These are phyloP conservation scores for Cicer chorassanicum DNA, from an alignment of 306 rosid genomes.

Conservation along the genomic window DNA sequence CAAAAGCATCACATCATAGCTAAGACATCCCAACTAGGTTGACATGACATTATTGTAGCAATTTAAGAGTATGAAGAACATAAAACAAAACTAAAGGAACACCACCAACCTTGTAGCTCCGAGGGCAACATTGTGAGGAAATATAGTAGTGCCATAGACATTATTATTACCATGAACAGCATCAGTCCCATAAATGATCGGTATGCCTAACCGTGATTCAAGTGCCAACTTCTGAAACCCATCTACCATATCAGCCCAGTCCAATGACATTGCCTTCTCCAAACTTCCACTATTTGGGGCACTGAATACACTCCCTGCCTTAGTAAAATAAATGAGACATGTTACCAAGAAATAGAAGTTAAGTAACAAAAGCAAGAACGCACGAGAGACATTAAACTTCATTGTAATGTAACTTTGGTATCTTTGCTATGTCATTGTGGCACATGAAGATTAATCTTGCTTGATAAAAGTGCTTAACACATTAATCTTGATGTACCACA, in stretches of 20 bases:
- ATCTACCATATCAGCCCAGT: constrained; percentile 80
- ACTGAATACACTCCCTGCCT: constrained; percentile 67
- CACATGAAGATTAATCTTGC: no score
- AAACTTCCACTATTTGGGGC: constrained; percentile 64
- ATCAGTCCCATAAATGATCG: constrained; percentile 71
- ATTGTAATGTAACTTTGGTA: no score
- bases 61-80: not conserved
- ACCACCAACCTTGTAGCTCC: constrained; percentile 45
- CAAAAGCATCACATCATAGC: no score
- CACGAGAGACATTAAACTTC: no score
- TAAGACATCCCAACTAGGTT: no score
- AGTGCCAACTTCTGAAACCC: constrained; percentile 65
- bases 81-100: not conserved
- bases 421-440: no score
- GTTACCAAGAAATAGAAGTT: not conserved
- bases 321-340: not conserved
- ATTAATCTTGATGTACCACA: no score
- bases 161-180: constrained; percentile 81
- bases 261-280: constrained; percentile 58
- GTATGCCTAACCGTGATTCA: constrained; percentile 68
- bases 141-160: constrained; percentile 73
- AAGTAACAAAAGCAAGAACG: not conserved
- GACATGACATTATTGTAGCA: not conserved
- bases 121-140: constrained; percentile 77
- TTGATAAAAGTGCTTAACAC: no score